These are phyloP conservation scores for Blastobotrys arbuscula DNA, from an alignment of 1,139 yeast genomes.

Conservation along the genomic window DNA sequence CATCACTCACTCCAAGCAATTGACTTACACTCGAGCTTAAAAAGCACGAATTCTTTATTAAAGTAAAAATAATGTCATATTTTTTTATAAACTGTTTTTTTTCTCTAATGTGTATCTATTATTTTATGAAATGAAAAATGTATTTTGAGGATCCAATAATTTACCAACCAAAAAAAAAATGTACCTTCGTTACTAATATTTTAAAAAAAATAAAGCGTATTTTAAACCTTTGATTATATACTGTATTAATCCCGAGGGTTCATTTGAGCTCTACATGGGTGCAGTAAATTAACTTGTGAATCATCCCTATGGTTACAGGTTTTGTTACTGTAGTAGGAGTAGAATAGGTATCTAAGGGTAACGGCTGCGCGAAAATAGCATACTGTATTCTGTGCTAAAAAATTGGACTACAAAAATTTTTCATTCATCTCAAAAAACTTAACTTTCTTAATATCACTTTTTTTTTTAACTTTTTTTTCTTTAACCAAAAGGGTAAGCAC, in stretches of 20 bases:
- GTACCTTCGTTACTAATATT: no score
- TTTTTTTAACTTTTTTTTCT: not conserved
- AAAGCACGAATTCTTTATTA: slow-evolving; percentile 1
- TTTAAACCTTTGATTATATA: no score
- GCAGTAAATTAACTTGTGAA: no score
- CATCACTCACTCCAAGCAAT: slow-evolving; percentile 93
- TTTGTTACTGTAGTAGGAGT: no score
- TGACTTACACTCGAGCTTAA: slow-evolving; percentile 57
- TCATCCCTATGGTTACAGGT: no score
- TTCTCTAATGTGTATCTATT: not conserved
- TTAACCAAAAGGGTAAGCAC: slow-evolving; percentile 7
- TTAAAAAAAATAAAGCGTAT: no score
- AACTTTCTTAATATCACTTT: slow-evolving; percentile 4
- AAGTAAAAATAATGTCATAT: no score
- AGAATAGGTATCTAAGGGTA: no score
- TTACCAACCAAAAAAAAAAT: not conserved
- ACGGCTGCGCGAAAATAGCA: no score
- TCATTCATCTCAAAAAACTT: not conserved
- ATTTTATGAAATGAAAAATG: not conserved
- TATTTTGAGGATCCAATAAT: not conserved
- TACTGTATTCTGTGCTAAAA: no score
- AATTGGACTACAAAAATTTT: slow-evolving; percentile 2
- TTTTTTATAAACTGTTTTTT: not conserved
- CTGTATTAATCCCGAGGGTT: no score
- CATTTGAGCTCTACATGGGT: no score